phyloP scores from a whole-genome alignment of 2,329 filamentous ascomycete genomes.

The Talaromyces sp. region DNA sequence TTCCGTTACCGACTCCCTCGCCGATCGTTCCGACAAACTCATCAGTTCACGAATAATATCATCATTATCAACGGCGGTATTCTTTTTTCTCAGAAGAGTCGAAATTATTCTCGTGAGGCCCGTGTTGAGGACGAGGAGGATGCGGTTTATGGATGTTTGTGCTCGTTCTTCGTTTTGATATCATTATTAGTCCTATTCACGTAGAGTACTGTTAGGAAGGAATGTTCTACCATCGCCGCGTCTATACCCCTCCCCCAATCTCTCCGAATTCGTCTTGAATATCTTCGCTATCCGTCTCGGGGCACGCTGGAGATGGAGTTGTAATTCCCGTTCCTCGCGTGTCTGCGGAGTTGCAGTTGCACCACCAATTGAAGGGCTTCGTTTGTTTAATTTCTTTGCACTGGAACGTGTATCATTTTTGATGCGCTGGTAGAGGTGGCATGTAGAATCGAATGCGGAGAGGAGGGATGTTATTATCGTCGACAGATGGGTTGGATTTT shows the following conservation, averaged over 20 bases:
- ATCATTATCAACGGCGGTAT: neutral
- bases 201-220: too few relatives aligned
- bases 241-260: conserved; percentile 16
- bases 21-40: conserved; percentile 16
- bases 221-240: conserved; percentile 18
- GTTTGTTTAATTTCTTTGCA: conserved; percentile 29
- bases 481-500: neutral
- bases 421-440: conserved; percentile 12
- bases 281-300: conserved; percentile 5
- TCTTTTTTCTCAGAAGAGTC: neutral
- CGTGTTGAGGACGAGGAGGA: conserved; percentile 17
- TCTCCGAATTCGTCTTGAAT: conserved; percentile 8
- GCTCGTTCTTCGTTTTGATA: conserved; percentile 5
- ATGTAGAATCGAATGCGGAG: conserved; percentile 14
- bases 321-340: conserved; percentile 1
- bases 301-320: neutral
- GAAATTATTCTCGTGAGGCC: conserved; percentile 17
- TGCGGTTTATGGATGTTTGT: conserved; percentile 14
- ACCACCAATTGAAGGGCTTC: neutral
- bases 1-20: conserved; percentile 12
- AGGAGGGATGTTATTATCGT: conserved; percentile 11
- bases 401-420: neutral
- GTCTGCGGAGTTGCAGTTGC: neutral
- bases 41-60: conserved; percentile 9
- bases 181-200: neutral